These are phyloP conservation scores for Aspergillus sergii DNA, from an alignment of 2,329 filamentous ascomycete species.

Conservation along the genomic window DNA sequence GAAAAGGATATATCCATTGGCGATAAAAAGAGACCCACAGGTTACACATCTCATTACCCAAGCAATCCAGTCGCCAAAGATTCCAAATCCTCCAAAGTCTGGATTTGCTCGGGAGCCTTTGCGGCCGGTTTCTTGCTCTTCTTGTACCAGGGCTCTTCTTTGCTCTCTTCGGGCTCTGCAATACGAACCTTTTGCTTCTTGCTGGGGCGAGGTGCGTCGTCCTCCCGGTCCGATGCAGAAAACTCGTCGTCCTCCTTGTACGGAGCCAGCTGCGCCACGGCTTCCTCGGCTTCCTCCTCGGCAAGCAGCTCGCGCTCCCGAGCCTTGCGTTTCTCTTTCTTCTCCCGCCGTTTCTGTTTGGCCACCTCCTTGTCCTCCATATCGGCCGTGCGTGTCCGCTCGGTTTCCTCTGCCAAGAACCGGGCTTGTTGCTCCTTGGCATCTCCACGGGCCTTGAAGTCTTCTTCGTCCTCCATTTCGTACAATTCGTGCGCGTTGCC, in stretches of 20 bases:
- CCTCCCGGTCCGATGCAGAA: conserved; percentile 28
- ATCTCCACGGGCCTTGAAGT: conserved; percentile 74
- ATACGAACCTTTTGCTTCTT: conserved; percentile 48
- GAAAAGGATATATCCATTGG: conserved; percentile 17
- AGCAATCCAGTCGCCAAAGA: conserved; percentile 49
- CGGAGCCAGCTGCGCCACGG: conserved; percentile 35
- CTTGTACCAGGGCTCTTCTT: conserved; percentile 28
- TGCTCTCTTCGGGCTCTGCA: conserved; percentile 30
- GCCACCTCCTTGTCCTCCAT: conserved; percentile 78
- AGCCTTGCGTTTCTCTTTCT: conserved; percentile 49
- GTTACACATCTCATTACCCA: conserved; percentile 25
- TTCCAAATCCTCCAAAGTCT: conserved; percentile 52
- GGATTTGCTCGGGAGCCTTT: conserved; percentile 34
- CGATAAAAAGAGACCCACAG: conserved; percentile 10
- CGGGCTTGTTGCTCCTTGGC: conserved; percentile 74
- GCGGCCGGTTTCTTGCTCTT: conserved; percentile 28
- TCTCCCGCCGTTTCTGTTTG: conserved; percentile 67
- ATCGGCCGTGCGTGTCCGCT: conserved; percentile 74
- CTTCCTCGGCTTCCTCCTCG: conserved; percentile 33
- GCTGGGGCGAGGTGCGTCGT: conserved; percentile 32
- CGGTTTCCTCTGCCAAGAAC: conserved; percentile 77
- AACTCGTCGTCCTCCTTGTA: conserved; percentile 28
- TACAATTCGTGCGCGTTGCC: conserved; percentile 83
- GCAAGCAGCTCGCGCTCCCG: conserved; percentile 41
- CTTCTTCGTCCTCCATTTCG: conserved; percentile 81